Conservation (phyloP, 2,329 filamentous ascomycete genomes). For the Xylariaceae sp. region DNA sequence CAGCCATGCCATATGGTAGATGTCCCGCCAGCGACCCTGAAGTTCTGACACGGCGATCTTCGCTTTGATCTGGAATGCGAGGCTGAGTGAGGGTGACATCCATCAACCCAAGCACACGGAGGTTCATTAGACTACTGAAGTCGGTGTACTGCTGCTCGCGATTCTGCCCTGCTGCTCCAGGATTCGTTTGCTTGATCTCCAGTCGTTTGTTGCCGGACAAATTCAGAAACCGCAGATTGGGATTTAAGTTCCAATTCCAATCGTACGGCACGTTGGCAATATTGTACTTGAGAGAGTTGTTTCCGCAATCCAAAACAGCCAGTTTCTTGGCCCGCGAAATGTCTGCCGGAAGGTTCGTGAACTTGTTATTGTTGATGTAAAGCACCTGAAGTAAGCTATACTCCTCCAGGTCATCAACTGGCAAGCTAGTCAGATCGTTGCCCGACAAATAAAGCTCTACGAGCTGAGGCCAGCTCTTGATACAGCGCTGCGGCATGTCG, state of each 20-base stretch:
- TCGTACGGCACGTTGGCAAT: conserved; percentile 99
- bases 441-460: conserved; percentile 93
- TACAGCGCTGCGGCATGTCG: conserved; percentile 85
- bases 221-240: conserved; percentile 91
- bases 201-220: conserved; percentile 94
- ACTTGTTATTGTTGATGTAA: conserved; percentile 97
- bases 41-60: conserved; percentile 94
- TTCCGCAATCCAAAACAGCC: conserved; percentile 89
- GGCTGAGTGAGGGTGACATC: conserved; percentile 95
- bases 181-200: conserved; percentile 77
- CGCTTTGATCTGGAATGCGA: conserved; percentile 91
- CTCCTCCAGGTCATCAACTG: conserved; percentile 92
- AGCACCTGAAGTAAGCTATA: conserved; percentile 84
- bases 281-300: conserved; percentile 96
- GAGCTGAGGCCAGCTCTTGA: conserved; percentile 87
- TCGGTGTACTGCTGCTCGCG: conserved; percentile 79
- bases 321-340: conserved; percentile 92
- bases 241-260: conserved; percentile 99
- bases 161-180: conserved; percentile 56
- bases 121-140: conserved; percentile 80
- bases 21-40: conserved; percentile 91
- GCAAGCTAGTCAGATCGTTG: conserved; percentile 88
- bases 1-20: conserved; percentile 95
- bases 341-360: conserved; percentile 93
- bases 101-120: conserved; percentile 92